Percentiles rank a stretch among this genome's conserved stretches.
Conservation (phyloP, 495 filamentous ascomycete species). For the Penicillium egyptiacum region DNA sequence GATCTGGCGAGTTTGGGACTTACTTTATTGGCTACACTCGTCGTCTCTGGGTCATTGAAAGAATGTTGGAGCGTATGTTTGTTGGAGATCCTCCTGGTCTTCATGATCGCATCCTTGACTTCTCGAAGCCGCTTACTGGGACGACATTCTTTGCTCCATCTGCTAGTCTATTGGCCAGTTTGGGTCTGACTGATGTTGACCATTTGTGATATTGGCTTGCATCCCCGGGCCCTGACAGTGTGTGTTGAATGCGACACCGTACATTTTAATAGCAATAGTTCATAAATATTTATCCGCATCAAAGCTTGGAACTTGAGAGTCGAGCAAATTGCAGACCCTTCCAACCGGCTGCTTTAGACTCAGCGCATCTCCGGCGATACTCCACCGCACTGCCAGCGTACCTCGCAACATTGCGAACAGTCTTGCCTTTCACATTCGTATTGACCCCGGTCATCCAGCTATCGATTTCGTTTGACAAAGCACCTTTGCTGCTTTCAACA, state of each 20-base stretch:
- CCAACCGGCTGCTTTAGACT: conserved; percentile 21
- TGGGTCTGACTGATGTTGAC: conserved; percentile 24
- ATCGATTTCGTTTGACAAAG: conserved; percentile 23
- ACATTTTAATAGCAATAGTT: background rate
- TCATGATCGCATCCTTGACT: conserved; percentile 58
- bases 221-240: no score
- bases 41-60: conserved; percentile 57
- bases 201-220: no score
- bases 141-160: conserved; percentile 55
- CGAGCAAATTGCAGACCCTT: conserved; percentile 16
- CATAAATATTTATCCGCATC: background rate
- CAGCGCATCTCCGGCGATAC: conserved; percentile 24
- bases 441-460: conserved; percentile 42
- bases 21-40: conserved; percentile 61
- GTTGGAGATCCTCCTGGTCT: conserved; percentile 53
- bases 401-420: conserved; percentile 31
- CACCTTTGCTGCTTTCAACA: conserved; percentile 20
- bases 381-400: conserved; percentile 26
- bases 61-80: conserved; percentile 60
- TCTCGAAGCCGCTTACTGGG: conserved; percentile 53
- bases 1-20: conserved; percentile 54
- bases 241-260: background rate
- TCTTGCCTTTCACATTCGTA: conserved; percentile 33
- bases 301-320: conserved; percentile 1
- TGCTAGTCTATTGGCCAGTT: conserved; percentile 38